phyloP scores from a whole-genome alignment of 1,284 basidiomycete species.

The Ustilago xerochloae region DNA sequence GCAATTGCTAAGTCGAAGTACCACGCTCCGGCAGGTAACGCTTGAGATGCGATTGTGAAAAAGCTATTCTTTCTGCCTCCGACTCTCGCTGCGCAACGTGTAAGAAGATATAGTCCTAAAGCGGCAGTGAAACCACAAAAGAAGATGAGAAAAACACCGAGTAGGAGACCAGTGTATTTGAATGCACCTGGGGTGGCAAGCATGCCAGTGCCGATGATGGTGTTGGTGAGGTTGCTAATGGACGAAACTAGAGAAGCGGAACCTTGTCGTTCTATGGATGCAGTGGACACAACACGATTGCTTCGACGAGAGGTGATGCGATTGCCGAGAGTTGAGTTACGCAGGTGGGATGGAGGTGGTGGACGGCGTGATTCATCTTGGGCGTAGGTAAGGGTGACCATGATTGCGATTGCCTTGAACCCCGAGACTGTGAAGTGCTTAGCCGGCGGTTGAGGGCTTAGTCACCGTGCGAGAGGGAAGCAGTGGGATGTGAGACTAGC shows the following conservation, averaged over 20 bases:
- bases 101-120: constrained; percentile 90
- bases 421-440: too few species aligned
- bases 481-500: too few species aligned
- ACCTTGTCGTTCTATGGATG: constrained; percentile 37
- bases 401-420: not conserved
- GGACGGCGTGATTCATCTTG: constrained; percentile 25
- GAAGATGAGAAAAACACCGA: constrained; percentile 87
- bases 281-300: constrained; percentile 34
- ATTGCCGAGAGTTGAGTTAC: constrained; percentile 1
- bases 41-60: constrained; percentile 55
- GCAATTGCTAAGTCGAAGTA: constrained; percentile 95
- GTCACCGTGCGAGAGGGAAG: not conserved
- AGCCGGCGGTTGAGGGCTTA: too few species aligned
- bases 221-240: constrained; percentile 68
- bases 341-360: constrained; percentile 3
- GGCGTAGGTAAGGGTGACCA: constrained; percentile 35
- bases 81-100: constrained; percentile 84
- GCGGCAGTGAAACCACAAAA: constrained; percentile 83
- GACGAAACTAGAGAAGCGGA: constrained; percentile 49
- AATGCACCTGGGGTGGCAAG: constrained; percentile 69
- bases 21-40: constrained; percentile 77
- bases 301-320: constrained; percentile 4
- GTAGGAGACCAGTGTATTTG: constrained; percentile 68
- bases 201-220: constrained; percentile 67
- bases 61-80: constrained; percentile 63